These are phyloP conservation scores for Eucalyptus regnans DNA, from an alignment of 345 rosid genomes.

Conservation along the genomic window DNA sequence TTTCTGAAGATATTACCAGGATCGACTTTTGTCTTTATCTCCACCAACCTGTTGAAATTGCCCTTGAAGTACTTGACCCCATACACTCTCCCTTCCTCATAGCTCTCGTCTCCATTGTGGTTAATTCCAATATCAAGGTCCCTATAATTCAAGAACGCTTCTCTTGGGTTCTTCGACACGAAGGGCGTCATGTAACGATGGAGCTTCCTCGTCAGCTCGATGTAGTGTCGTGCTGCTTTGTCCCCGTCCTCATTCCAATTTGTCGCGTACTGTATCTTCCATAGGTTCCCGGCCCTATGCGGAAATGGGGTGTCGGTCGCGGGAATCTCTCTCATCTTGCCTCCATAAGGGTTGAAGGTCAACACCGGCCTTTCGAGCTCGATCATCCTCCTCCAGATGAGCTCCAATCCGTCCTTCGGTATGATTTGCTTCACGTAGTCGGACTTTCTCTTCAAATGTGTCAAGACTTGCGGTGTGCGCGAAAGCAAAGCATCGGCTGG, in stretches of 20 bases:
- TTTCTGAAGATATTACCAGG: constrained; percentile 42
- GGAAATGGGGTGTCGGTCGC: constrained; percentile 33
- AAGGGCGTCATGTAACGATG: constrained; percentile 40
- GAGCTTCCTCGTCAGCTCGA: constrained; percentile 26
- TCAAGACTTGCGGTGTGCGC: not conserved
- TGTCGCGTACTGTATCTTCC: constrained; percentile 16
- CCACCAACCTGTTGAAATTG: constrained; percentile 42
- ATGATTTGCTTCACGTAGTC: constrained; percentile 1
- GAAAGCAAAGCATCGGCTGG: constrained; percentile 9
- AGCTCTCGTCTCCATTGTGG: constrained; percentile 5
- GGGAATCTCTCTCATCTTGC: constrained; percentile 30
- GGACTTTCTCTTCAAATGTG: not conserved
- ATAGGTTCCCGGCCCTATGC: constrained; percentile 37
- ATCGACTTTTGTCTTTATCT: constrained; percentile 40
- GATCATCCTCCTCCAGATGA: constrained; percentile 6
- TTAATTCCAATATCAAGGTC: constrained; percentile 59
- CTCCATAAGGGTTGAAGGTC: constrained; percentile 47
- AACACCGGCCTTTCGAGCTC: not conserved
- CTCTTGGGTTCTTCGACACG: constrained; percentile 41
- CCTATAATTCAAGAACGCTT: constrained; percentile 50
- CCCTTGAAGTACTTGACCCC: constrained; percentile 38
- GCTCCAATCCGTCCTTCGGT: constrained; percentile 9
- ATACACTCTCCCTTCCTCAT: constrained; percentile 20
- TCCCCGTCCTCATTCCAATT: constrained; percentile 27
- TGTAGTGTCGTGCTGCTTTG: not conserved